Evolutionary conservation across 1,139 yeast genomes (phyloP).

Genomic region (Ashbya aceris): DNA sequence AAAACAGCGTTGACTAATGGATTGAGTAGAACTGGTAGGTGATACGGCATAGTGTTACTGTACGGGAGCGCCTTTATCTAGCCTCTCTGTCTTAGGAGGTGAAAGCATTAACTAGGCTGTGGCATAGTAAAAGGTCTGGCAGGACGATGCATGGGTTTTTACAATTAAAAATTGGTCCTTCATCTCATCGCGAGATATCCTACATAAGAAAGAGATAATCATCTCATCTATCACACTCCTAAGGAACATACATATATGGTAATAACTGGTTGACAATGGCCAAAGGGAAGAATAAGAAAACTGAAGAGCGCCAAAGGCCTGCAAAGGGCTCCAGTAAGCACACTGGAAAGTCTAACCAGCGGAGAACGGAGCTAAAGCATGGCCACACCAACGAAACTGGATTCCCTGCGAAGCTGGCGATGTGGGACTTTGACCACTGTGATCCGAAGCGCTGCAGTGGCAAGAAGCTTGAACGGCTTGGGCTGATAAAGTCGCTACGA

Average conservation of each 20-base stretch:
- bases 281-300: constrained; percentile 55
- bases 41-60: constrained; percentile 25
- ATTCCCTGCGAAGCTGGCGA: constrained; percentile 66
- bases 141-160: too few species aligned
- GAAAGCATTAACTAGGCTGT: too few species aligned
- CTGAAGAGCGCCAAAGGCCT: constrained; percentile 34
- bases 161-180: too few species aligned
- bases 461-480: constrained; percentile 81
- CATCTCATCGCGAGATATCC: too few species aligned
- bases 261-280: constrained; percentile 35
- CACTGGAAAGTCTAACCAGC: constrained; percentile 45
- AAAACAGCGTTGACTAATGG: constrained; percentile 62
- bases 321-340: constrained; percentile 48
- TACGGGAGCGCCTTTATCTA: too few species aligned
- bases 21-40: constrained; percentile 41
- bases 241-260: background rate
- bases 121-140: too few species aligned
- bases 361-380: constrained; percentile 33
- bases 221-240: background rate
- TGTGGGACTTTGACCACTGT: constrained; percentile 98
- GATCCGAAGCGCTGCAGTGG: constrained; percentile 98
- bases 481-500: constrained; percentile 65
- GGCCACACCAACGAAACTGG: constrained; percentile 34
- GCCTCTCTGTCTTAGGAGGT: too few species aligned
- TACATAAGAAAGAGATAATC: background rate